Conservation (phyloP, 805 yeast genomes). For the Danielozyma ontarioensis region DNA sequence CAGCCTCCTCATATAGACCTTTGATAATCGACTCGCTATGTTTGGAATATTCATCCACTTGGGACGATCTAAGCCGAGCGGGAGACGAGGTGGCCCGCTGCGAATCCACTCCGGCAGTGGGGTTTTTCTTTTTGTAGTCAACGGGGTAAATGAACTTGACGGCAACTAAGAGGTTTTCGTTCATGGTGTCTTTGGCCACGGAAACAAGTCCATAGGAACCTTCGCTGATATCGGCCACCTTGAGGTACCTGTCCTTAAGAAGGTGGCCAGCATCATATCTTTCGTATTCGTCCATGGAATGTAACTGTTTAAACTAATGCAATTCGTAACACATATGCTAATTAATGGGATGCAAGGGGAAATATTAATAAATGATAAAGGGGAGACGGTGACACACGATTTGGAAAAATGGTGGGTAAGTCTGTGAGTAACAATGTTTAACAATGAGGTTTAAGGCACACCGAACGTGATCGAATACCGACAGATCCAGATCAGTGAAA, state of each 20-base stretch:
- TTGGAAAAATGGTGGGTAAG: no score
- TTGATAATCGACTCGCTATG: conserved; percentile 20
- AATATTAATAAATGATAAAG: no score
- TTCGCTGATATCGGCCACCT: conserved; percentile 73
- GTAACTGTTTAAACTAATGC: no score
- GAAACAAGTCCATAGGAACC: conserved; percentile 94
- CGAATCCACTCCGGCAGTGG: conserved; percentile 4
- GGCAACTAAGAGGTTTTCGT: conserved; percentile 57
- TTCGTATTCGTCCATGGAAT: conserved; percentile 41
- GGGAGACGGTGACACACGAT: no score
- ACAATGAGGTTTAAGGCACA: no score
- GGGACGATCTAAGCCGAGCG: conserved; percentile 23
- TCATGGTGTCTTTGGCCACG: conserved; percentile 66
- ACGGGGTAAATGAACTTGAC: conserved; percentile 75
- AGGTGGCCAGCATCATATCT: conserved; percentile 37
- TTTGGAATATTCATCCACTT: conserved; percentile 9
- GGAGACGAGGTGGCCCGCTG: conserved; percentile 32
- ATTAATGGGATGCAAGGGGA: no score
- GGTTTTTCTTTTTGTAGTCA: conserved; percentile 26
- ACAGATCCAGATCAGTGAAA: no score
- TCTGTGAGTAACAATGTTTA: no score
- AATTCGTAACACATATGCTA: no score
- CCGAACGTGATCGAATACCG: no score
- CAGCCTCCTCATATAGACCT: conserved; percentile 48
- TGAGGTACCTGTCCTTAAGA: conserved; percentile 58